These are phyloP conservation scores for Chloris gayana DNA, from an alignment of 176 grass and related monocot genomes.

Conservation along the genomic window DNA sequence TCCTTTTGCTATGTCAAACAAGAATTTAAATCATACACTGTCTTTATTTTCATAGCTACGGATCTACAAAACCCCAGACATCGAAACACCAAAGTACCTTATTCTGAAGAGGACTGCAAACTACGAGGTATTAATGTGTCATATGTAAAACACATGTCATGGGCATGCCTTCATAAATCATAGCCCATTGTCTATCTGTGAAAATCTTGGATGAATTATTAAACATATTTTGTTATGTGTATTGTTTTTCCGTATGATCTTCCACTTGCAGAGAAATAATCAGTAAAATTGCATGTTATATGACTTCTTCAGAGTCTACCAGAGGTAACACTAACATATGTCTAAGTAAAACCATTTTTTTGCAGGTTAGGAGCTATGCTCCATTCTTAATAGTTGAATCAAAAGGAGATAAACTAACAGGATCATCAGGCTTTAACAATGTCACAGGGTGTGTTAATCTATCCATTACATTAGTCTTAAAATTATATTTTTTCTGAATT, in stretches of 20 bases:
- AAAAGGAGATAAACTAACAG: slow-evolving; percentile 90
- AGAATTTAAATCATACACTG: slow-evolving; percentile 24
- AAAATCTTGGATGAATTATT: slow-evolving; percentile 1
- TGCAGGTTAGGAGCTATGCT: slow-evolving; percentile 78
- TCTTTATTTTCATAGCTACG: slow-evolving; percentile 53
- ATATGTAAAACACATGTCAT: neutral
- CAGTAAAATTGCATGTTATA: slow-evolving; percentile 8
- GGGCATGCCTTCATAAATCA: slow-evolving; percentile 19
- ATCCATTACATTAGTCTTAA: neutral
- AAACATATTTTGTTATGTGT: neutral
- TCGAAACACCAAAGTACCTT: slow-evolving; percentile 86
- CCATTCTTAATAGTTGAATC: slow-evolving; percentile 82
- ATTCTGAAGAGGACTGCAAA: slow-evolving; percentile 79
- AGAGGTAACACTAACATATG: slow-evolving; percentile 1
- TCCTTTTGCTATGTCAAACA: slow-evolving; percentile 6
- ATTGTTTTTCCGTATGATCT: neutral
- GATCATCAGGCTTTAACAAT: slow-evolving; percentile 91
- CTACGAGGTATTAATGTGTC: slow-evolving; percentile 64
- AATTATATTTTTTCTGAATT: neutral
- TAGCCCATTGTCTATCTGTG: slow-evolving; percentile 1
- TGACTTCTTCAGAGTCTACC: neutral
- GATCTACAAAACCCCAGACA: slow-evolving; percentile 90
- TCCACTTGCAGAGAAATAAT: neutral
- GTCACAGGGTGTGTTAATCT: slow-evolving; percentile 71
- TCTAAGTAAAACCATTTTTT: slow-evolving; percentile 11